Evolutionary conservation across 2,329 filamentous ascomycete species (phyloP).

Genomic region (Ascochyta koolunga): DNA sequence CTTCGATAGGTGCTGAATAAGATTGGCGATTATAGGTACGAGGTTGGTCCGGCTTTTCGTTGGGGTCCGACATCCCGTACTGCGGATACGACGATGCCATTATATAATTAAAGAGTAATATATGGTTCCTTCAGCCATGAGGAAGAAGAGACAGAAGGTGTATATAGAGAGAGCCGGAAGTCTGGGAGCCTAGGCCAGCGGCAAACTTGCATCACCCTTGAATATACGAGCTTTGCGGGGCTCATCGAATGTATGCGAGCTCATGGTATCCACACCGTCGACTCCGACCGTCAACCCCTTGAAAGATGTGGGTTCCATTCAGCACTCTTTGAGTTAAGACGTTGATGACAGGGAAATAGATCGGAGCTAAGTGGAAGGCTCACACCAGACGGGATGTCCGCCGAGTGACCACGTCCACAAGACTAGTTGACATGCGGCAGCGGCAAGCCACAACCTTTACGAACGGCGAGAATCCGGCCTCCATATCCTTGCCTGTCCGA

Average conservation of each 20-base stretch:
- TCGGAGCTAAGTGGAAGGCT: conserved; percentile 5
- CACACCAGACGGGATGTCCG: background rate
- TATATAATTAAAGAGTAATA: conserved; percentile 10
- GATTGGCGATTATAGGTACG: conserved; percentile 7
- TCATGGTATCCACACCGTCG: conserved; percentile 5
- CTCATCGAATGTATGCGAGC: conserved; percentile 8
- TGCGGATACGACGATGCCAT: conserved; percentile 1
- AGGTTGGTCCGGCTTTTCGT: conserved; percentile 11
- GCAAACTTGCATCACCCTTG: conserved; percentile 14
- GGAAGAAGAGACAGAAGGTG: background rate
- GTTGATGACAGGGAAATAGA: conserved; percentile 5
- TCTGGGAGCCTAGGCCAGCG: conserved; percentile 1
- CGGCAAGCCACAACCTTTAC: conserved; percentile 2
- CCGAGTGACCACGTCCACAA: background rate
- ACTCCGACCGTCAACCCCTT: background rate
- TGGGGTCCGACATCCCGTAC: background rate
- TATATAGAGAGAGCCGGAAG: conserved; percentile 9
- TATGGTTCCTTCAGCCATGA: background rate
- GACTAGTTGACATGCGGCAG: background rate
- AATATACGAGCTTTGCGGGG: conserved; percentile 10
- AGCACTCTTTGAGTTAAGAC: background rate
- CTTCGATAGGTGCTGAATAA: conserved; percentile 14
- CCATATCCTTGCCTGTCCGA: conserved; percentile 3
- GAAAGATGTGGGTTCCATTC: conserved; percentile 2
- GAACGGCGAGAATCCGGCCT: conserved; percentile 2